These are phyloP conservation scores for Candida sithepensis DNA, from an alignment of 805 yeast species.

Conservation along the genomic window DNA sequence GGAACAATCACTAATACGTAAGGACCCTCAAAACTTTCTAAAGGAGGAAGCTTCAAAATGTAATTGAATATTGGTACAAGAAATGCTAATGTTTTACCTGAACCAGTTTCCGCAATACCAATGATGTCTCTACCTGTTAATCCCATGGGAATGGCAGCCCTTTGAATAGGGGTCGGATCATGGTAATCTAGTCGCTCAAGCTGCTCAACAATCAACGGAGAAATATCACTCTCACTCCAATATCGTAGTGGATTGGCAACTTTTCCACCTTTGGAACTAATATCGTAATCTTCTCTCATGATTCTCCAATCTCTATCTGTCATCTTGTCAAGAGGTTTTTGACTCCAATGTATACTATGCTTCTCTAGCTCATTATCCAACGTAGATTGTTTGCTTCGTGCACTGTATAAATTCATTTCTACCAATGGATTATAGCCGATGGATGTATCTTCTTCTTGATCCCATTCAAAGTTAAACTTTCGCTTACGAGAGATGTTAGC, in stretches of 20 bases:
- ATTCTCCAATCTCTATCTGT: constrained; percentile 86
- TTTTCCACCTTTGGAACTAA: constrained; percentile 50
- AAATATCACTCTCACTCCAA: constrained; percentile 67
- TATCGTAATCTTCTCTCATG: constrained; percentile 71
- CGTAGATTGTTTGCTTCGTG: background rate
- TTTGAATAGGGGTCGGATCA: constrained; percentile 86
- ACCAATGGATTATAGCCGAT: constrained; percentile 40
- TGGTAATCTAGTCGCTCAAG: constrained; percentile 40
- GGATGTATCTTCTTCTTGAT: constrained; percentile 62
- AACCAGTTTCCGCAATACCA: constrained; percentile 95
- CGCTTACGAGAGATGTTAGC: constrained; percentile 11
- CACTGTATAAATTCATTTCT: background rate
- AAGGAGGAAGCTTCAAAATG: constrained; percentile 42
- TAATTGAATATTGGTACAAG: constrained; percentile 66
- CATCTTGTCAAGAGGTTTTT: constrained; percentile 65
- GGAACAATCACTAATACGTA: constrained; percentile 80
- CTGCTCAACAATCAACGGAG: constrained; percentile 36
- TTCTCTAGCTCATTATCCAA: background rate
- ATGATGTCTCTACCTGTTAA: constrained; percentile 59
- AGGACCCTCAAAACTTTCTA: constrained; percentile 62
- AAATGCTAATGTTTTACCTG: constrained; percentile 89
- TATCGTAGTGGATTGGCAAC: constrained; percentile 59
- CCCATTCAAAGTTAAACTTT: constrained; percentile 70
- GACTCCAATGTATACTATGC: constrained; percentile 55
- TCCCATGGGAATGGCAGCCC: constrained; percentile 80